Evolutionary conservation across 257 asterid genomes (phyloP).

Genomic region (Penstemon eatonii): DNA sequence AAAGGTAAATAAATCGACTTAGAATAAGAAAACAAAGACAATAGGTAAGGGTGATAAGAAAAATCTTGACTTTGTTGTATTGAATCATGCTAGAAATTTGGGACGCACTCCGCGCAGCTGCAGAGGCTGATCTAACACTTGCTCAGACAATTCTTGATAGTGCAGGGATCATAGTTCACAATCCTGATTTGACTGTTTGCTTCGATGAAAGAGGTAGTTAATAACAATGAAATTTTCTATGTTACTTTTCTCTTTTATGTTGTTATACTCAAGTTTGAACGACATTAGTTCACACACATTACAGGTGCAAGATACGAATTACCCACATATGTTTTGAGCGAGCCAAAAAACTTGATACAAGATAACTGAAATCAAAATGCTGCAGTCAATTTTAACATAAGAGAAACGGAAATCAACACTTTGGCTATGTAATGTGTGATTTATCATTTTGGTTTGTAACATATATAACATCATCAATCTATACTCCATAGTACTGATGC

Average conservation of each 20-base stretch:
- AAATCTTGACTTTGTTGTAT: neutral
- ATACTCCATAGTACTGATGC: neutral
- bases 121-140: slow-evolving; percentile 45
- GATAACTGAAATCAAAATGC: neutral
- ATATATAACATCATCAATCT: slow-evolving; percentile 17
- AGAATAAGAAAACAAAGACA: neutral
- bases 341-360: slow-evolving; percentile 51
- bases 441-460: slow-evolving; percentile 19
- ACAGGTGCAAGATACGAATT: slow-evolving; percentile 60
- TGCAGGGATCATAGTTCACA: slow-evolving; percentile 47
- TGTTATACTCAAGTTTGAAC: neutral
- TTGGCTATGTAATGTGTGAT: slow-evolving; percentile 12
- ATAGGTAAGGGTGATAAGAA: neutral
- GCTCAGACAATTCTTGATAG: slow-evolving; percentile 48
- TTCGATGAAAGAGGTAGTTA: slow-evolving; percentile 46
- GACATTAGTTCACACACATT: neutral
- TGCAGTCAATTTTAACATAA: slow-evolving; percentile 1
- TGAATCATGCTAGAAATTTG: slow-evolving; percentile 39
- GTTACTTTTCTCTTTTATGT: neutral
- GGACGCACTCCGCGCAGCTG: slow-evolving; percentile 61
- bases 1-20: slow-evolving; percentile 34
- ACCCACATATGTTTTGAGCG: slow-evolving; percentile 58
- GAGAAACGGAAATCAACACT: slow-evolving; percentile 11
- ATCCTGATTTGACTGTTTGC: slow-evolving; percentile 49
- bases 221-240: neutral